These are phyloP conservation scores for Verticillium nubilum DNA, from an alignment of 2,329 filamentous ascomycete species.

Conservation along the genomic window DNA sequence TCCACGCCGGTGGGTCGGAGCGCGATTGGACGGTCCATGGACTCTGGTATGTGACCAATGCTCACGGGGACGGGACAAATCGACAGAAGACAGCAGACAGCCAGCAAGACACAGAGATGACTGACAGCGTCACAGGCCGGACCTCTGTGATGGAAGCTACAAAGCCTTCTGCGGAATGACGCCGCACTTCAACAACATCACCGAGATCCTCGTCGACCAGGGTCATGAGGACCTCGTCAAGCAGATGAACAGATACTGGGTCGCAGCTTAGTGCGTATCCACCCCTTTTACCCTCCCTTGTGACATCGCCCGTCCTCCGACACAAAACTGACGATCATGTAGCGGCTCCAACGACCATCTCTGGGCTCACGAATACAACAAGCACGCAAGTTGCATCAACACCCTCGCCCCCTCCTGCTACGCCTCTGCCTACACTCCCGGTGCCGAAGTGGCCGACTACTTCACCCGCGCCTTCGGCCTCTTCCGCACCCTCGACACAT, in stretches of 20 bases:
- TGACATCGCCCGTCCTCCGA: no score
- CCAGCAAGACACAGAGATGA: no score
- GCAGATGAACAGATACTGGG: conserved; percentile 38
- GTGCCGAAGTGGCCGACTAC: conserved; percentile 40
- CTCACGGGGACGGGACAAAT: neutral
- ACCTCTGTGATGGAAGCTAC: conserved; percentile 37
- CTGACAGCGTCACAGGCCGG: conserved; percentile 25
- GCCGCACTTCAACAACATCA: conserved; percentile 35
- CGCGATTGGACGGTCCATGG: conserved; percentile 39
- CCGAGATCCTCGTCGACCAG: conserved; percentile 31
- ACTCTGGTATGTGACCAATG: conserved; percentile 30
- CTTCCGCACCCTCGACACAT: conserved; percentile 37
- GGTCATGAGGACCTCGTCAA: conserved; percentile 30
- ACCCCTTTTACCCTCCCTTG: neutral
- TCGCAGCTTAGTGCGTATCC: conserved; percentile 28
- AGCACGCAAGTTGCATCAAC: conserved; percentile 68
- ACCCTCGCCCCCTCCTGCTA: conserved; percentile 64
- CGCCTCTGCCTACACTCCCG: conserved; percentile 38
- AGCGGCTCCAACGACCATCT: conserved; percentile 38
- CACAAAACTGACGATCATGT: neutral
- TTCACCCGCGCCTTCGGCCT: conserved; percentile 34
- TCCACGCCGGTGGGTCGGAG: conserved; percentile 32
- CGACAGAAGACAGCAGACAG: neutral
- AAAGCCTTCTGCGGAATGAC: conserved; percentile 36
- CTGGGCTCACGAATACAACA: conserved; percentile 68